Base-by-base conservation (phyloP, 176 grass and related monocot genomes). In the Rhynchospora tenuis region DNA sequence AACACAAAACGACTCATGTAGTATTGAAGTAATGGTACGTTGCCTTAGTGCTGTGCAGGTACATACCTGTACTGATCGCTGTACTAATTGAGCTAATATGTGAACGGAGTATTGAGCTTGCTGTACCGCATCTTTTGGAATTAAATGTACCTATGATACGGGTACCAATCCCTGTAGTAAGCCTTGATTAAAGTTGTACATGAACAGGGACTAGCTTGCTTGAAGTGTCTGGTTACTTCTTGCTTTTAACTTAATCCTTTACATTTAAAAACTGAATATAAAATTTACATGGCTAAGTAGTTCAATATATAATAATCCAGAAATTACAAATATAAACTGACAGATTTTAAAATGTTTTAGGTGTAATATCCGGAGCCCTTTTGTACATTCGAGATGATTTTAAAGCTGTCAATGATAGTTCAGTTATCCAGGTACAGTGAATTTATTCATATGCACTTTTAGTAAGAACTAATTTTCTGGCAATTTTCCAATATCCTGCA, bases 301-400 rank as follows among this genome's bases (percentile, higher is more conserved):
- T 20, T 66, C 17, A 72, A 42, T 12, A 22, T 48, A 48, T 73
- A 73, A 73, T 28, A 73, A 24, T 17, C 33, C 33, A 38, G 33
- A 38, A 38, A 38, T 38, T 38, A 38, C 5, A 38, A 78, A 63
- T 57, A 44, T 68, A 17, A 33, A 52, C 8, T 73, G 33, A 65
- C 28, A 23, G 22, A 86, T 67, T 86, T 56, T 86, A 27, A 28
- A 75, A 62, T 79, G 5, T 59, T 67, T 47, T 57, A 98, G 95
- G 95, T 90, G 95, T 98, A 59, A 95, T 98, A 83, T 98, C 92
- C 47, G 95, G 95, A 60, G 95, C 95, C 28, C 92, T 98, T 86
- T 27, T 98, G 31, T 98, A 98, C 38, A 95, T 98, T 47, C 92
- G 95, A 1, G 95, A 98, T 43, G 95, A 98, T 22, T 98, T 98